phyloP scores from a whole-genome alignment of 345 rosid species.

The Brassica napus region DNA sequence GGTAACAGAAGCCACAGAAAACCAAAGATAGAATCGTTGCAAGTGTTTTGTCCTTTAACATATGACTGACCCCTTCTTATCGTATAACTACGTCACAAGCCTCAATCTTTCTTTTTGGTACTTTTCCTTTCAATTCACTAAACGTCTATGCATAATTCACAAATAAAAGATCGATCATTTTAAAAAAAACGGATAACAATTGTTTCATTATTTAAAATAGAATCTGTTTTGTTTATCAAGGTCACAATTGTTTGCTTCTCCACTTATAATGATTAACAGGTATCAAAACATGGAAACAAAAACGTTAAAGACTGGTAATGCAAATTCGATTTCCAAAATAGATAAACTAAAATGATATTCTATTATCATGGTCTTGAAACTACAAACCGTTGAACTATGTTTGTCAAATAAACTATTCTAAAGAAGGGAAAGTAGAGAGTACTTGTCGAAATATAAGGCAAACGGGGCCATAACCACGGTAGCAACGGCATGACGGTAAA shows the following conservation, averaged over 20 bases:
- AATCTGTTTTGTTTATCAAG: neutral
- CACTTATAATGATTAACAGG: neutral
- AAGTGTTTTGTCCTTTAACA: slow-evolving; percentile 33
- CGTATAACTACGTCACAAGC: slow-evolving; percentile 32
- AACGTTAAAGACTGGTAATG: neutral
- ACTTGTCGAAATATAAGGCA: slow-evolving; percentile 70
- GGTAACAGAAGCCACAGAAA: slow-evolving; percentile 15
- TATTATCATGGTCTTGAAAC: neutral
- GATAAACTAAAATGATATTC: neutral
- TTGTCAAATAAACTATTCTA: slow-evolving; percentile 5
- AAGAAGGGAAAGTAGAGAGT: neutral
- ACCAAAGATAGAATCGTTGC: slow-evolving; percentile 24
- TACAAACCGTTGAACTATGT: slow-evolving; percentile 1
- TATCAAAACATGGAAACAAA: neutral
- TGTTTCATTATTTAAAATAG: neutral
- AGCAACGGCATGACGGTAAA: slow-evolving; percentile 85
- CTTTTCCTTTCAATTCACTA: slow-evolving; percentile 5
- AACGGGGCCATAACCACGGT: slow-evolving; percentile 77
- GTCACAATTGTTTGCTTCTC: neutral
- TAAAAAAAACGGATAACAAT: neutral
- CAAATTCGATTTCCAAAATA: neutral
- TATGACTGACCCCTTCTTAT: slow-evolving; percentile 20
- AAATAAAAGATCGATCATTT: neutral
- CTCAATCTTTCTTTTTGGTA: slow-evolving; percentile 11
- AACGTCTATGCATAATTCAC: slow-evolving; percentile 11